A percentile compares a stretch with the other conserved stretches of the same genome.
Evolutionary conservation across 148 eudicot genomes (phyloP).

Genomic region (Gaultheria prostrata): DNA sequence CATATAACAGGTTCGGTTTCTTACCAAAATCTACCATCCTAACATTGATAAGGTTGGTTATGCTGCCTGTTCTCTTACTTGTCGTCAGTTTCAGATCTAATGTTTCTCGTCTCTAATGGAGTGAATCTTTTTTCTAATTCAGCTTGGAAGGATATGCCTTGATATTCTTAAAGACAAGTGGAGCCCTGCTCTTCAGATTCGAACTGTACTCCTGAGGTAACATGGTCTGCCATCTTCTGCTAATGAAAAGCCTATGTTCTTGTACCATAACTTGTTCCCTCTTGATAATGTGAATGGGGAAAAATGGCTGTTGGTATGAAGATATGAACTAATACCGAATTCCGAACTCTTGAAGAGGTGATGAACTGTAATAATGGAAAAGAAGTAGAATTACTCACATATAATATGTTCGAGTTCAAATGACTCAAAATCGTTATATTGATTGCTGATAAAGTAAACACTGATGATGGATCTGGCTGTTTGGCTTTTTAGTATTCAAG

Average conservation of each 20-base stretch:
- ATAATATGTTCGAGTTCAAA: neutral
- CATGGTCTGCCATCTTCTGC: neutral
- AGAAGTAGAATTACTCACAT: neutral
- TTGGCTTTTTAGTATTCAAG: slow-evolving; percentile 72
- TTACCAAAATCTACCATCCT: slow-evolving; percentile 97
- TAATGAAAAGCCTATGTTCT: neutral
- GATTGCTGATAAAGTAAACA: neutral
- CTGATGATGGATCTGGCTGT: slow-evolving; percentile 1
- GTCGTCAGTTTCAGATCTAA: neutral
- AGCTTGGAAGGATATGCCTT: slow-evolving; percentile 99
- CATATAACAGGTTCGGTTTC: slow-evolving; percentile 84
- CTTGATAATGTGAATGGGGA: neutral
- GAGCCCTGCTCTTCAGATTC: slow-evolving; percentile 99
- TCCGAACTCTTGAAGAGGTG: neutral
- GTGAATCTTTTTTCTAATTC: slow-evolving; percentile 31
- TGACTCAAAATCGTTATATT: neutral
- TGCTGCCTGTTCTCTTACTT: neutral
- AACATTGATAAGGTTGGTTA: slow-evolving; percentile 91
- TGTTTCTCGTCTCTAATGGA: slow-evolving; percentile 4
- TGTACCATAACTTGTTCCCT: neutral
- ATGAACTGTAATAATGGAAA: neutral
- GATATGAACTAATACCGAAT: neutral
- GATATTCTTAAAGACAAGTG: slow-evolving; percentile 99
- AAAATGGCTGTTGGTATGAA: neutral
- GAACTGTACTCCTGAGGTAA: slow-evolving; percentile 95